Base-by-base conservation (phyloP, 257 asterid species). In the Solanum appendiculatum region DNA sequence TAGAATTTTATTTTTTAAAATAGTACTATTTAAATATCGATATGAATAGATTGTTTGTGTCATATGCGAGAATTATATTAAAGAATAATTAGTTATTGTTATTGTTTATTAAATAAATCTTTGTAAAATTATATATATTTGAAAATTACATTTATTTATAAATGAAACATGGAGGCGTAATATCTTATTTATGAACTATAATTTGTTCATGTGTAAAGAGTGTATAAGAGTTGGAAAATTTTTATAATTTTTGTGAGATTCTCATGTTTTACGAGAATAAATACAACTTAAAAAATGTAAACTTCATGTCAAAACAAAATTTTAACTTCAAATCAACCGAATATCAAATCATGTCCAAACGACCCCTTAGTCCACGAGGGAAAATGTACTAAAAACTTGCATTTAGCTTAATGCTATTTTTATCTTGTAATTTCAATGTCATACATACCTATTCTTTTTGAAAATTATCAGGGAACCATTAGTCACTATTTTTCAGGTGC, bases 321-420 rank as follows among this genome's bases (percentile, higher is more conserved):
- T 0, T 60, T 0, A 60, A n/a, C 15, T 4, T 10, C 7, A 60
- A 60, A 60, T 3, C 7, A n/a, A 60, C 44, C 9, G 1, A 10
- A 39, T 8, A 6, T 39, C 9, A 39, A 8, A 39, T 39, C 44
- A 39, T 6, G 31, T n/a, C 4, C 69, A n/a, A 10, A 9, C 3
- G 1, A 10, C 7, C 7, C 69, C 5, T 36, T 42, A 0, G 31
- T 60, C 33, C 31, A 10, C 16, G 0, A 63, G 5, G 7, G 25
- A 58, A 58, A 58, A 1, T 58, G 68, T 58, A 23, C 29, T 7
- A 60, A 23, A 9, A 60, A 23, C 68, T 58, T 58, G 68, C 29
- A 58, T 21, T 51, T 56, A 12, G 27, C 66, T 56, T 56, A 8
- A 56, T 56, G 66, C 0, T 56, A 56, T 21, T 56, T 21, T 56